phyloP scores from a whole-genome alignment of 164 flowering plant species.

The Akebia trifoliata region DNA sequence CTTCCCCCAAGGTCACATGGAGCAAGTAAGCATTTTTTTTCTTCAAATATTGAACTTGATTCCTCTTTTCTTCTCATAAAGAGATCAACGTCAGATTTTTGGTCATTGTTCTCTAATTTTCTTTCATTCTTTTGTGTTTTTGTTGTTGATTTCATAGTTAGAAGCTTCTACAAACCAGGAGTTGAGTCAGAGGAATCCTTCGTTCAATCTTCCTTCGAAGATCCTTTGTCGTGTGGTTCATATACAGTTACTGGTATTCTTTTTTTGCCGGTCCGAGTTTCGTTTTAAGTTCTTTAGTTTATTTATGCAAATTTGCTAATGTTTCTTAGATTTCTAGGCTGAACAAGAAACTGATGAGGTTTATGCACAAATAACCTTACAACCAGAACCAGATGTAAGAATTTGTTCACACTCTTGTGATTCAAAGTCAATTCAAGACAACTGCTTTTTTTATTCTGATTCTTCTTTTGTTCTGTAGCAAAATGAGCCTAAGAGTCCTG shows the following conservation, averaged over 20 bases:
- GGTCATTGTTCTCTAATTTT: neutral
- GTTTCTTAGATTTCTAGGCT: slow-evolving; percentile 36
- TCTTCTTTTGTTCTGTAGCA: slow-evolving; percentile 27
- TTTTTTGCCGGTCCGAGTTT: neutral
- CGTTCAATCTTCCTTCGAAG: slow-evolving; percentile 58
- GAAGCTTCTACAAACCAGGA: slow-evolving; percentile 79
- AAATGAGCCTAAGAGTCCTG: slow-evolving; percentile 44
- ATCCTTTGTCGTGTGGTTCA: slow-evolving; percentile 65
- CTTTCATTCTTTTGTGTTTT: slow-evolving; percentile 7
- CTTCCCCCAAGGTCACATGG: slow-evolving; percentile 93
- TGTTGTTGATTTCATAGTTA: slow-evolving; percentile 34
- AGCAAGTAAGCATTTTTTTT: slow-evolving; percentile 43
- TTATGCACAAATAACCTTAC: slow-evolving; percentile 64
- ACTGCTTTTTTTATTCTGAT: neutral
- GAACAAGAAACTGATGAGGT: slow-evolving; percentile 82
- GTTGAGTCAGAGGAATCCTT: slow-evolving; percentile 45
- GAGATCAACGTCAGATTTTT: neutral
- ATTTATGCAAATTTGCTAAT: neutral
- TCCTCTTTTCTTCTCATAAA: neutral
- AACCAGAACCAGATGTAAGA: slow-evolving; percentile 61
- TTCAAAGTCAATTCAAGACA: neutral
- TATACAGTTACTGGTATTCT: slow-evolving; percentile 42
- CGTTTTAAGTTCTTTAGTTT: neutral
- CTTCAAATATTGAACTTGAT: neutral
- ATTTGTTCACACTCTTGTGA: neutral